These are phyloP conservation scores for Acacia acuminata DNA, from an alignment of 306 rosid genomes.

Conservation along the genomic window DNA sequence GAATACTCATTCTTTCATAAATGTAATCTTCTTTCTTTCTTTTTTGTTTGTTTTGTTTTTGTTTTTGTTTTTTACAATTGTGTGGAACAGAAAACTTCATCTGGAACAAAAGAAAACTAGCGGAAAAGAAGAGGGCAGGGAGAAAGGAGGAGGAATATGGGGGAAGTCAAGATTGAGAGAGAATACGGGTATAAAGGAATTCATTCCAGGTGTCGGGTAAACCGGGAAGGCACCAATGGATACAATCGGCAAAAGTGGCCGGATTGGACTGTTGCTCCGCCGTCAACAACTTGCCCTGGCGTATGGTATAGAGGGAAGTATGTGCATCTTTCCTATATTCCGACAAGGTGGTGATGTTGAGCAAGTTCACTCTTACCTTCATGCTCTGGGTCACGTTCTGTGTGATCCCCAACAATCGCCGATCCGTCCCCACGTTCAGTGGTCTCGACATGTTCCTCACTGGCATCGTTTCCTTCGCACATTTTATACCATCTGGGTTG, in stretches of 20 bases:
- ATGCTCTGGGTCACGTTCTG: conserved; percentile 49
- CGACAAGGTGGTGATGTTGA: conserved; percentile 74
- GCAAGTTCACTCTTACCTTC: conserved; percentile 63
- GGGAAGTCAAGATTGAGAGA: conserved; percentile 59
- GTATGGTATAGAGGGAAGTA: conserved; percentile 82
- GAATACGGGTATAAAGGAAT: conserved; percentile 69
- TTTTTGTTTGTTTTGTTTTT: too few species aligned
- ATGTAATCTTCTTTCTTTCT: neutral
- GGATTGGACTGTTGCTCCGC: conserved; percentile 86
- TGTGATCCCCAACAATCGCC: conserved; percentile 54
- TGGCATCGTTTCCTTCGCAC: conserved; percentile 88
- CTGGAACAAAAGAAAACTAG: neutral
- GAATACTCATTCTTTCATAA: neutral
- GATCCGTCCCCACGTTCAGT: conserved; percentile 77
- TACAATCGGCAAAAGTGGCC: conserved; percentile 79
- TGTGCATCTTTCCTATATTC: conserved; percentile 92
- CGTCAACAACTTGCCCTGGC: conserved; percentile 78
- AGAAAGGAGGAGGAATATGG: neutral
- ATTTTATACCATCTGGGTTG: conserved; percentile 85
- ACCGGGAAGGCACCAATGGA: conserved; percentile 97
- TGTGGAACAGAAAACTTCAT: neutral
- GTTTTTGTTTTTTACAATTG: conserved; percentile 32
- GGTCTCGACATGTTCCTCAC: conserved; percentile 49
- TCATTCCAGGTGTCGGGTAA: conserved; percentile 97
- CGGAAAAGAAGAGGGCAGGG: neutral